phyloP scores from a whole-genome alignment of 2,329 filamentous ascomycete genomes.

The Pseudogymnoascus sp. region DNA sequence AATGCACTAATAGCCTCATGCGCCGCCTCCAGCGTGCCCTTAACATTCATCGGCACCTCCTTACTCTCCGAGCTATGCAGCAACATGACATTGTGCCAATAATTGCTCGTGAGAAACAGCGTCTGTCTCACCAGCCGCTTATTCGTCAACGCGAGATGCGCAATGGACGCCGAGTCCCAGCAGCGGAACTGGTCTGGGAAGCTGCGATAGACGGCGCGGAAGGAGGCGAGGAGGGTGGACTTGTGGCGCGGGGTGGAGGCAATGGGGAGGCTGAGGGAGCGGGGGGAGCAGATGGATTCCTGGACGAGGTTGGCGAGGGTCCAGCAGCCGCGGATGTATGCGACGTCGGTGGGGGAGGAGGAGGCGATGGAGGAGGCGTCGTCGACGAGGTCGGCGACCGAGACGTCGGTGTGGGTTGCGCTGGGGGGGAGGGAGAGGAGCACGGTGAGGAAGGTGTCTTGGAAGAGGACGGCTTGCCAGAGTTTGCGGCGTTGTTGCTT shows the following conservation, averaged over 20 bases:
- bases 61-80: constrained; percentile 63
- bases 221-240: constrained; percentile 59
- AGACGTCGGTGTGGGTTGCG: constrained; percentile 71
- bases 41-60: constrained; percentile 54
- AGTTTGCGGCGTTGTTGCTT: constrained; percentile 73
- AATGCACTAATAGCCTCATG: constrained; percentile 67
- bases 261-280: constrained; percentile 65
- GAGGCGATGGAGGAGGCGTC: constrained; percentile 49
- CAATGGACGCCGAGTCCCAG: constrained; percentile 54
- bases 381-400: constrained; percentile 63
- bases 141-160: constrained; percentile 47
- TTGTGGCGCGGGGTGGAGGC: constrained; percentile 61
- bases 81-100: constrained; percentile 75
- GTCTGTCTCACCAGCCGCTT: constrained; percentile 65
- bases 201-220: constrained; percentile 61
- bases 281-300: constrained; percentile 65
- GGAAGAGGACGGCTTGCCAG: constrained; percentile 73
- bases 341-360: constrained; percentile 56
- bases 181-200: constrained; percentile 64
- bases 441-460: constrained; percentile 75
- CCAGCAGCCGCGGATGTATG: constrained; percentile 66
- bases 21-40: constrained; percentile 64
- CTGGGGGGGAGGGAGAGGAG: constrained; percentile 69
- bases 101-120: constrained; percentile 71
- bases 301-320: constrained; percentile 71